These are phyloP conservation scores for Aspergillus arachidicola DNA, from an alignment of 2,329 filamentous ascomycete species.

Conservation along the genomic window DNA sequence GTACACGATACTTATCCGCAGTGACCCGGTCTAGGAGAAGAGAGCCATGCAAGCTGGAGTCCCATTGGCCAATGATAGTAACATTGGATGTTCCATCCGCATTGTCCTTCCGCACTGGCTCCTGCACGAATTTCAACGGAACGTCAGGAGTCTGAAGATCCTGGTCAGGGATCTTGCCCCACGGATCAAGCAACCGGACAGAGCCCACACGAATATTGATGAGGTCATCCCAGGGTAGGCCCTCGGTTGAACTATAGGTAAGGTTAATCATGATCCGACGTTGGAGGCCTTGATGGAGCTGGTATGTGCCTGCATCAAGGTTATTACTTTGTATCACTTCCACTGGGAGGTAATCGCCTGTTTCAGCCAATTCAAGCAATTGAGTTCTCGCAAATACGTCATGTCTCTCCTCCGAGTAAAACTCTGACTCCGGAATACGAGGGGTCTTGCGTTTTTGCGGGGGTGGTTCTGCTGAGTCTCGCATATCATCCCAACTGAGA, in stretches of 20 bases:
- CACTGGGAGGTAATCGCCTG: slow-evolving; percentile 86
- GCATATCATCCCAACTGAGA: slow-evolving; percentile 98
- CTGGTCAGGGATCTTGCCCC: slow-evolving; percentile 81
- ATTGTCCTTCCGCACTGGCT: slow-evolving; percentile 79
- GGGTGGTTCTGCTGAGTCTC: slow-evolving; percentile 65
- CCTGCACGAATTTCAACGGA: slow-evolving; percentile 72
- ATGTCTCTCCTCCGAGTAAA: slow-evolving; percentile 89
- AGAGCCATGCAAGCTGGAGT: slow-evolving; percentile 89
- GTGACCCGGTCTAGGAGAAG: slow-evolving; percentile 92
- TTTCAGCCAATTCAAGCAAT: slow-evolving; percentile 87
- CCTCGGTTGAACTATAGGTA: slow-evolving; percentile 88
- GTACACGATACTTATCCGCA: slow-evolving; percentile 87
- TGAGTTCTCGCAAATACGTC: slow-evolving; percentile 88
- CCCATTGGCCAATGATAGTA: slow-evolving; percentile 90
- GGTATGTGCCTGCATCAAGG: slow-evolving; percentile 85
- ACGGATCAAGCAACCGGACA: slow-evolving; percentile 80
- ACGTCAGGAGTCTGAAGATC: slow-evolving; percentile 73
- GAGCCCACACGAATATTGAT: slow-evolving; percentile 75
- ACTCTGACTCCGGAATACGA: slow-evolving; percentile 86
- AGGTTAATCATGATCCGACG: slow-evolving; percentile 83
- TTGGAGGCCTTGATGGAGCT: slow-evolving; percentile 93
- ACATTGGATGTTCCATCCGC: slow-evolving; percentile 88
- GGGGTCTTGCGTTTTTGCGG: slow-evolving; percentile 63
- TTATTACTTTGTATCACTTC: slow-evolving; percentile 87
- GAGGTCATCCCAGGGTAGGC: slow-evolving; percentile 85